These are phyloP conservation scores for Cunninghamia lanceolata DNA, from an alignment of 75 land plant species.

Conservation along the genomic window DNA sequence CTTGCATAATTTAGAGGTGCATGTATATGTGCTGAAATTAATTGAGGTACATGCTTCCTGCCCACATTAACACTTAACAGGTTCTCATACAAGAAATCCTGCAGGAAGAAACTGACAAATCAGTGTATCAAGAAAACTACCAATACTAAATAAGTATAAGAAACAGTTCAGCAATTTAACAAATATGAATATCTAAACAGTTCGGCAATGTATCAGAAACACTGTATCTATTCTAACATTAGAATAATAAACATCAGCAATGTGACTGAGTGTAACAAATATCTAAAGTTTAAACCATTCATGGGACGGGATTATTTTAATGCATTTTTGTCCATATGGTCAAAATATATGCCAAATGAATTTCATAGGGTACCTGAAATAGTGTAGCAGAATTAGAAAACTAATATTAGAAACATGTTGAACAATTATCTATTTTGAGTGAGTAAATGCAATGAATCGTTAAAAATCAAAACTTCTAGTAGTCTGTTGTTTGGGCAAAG, in stretches of 20 bases:
- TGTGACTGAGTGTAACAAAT: background rate
- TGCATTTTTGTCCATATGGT: background rate
- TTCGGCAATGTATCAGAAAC: too few relatives aligned
- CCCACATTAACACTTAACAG: background rate
- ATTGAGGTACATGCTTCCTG: background rate
- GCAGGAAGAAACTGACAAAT: background rate
- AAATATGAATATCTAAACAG: too few relatives aligned
- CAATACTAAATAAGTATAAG: background rate
- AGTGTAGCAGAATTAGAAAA: background rate
- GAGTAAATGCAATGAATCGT: background rate
- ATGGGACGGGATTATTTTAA: background rate
- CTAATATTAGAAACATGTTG: background rate
- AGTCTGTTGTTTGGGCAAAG: too few relatives aligned
- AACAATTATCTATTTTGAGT: background rate
- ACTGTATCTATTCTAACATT: background rate
- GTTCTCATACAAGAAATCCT: constrained; percentile 3
- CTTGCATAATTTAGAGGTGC: background rate
- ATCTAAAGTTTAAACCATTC: background rate
- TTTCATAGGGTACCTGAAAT: background rate
- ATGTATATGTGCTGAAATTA: background rate
- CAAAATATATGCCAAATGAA: background rate
- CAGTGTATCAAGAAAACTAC: background rate
- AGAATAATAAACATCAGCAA: background rate
- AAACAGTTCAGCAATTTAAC: background rate
- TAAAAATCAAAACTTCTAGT: background rate